A percentile compares a stretch with the other conserved stretches of the same genome.
These are phyloP conservation scores for Hura crepitans DNA, from an alignment of 441 rosid species.

Conservation along the genomic window DNA sequence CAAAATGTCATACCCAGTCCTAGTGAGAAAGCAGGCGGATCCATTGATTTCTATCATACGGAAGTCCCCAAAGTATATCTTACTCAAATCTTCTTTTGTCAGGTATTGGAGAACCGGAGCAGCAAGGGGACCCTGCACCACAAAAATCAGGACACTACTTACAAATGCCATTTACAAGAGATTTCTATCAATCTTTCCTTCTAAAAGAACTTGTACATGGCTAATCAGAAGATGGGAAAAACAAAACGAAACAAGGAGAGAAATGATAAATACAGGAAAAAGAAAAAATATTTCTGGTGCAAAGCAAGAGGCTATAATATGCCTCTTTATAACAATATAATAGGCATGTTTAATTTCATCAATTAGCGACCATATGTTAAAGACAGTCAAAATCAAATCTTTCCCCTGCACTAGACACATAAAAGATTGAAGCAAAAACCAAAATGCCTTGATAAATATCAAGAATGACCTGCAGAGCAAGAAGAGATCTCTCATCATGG, in stretches of 20 bases:
- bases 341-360: neutral
- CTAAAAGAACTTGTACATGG: neutral
- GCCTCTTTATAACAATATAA: neutral
- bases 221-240: neutral
- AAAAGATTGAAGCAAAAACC: neutral
- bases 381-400: neutral
- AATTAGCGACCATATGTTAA: neutral
- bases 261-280: neutral
- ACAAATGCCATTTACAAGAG: conserved; percentile 3
- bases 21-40: conserved; percentile 68
- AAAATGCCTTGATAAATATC: neutral
- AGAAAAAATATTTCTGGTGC: neutral
- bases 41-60: conserved; percentile 76
- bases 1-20: conserved; percentile 64
- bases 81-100: conserved; percentile 82
- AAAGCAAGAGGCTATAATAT: neutral
- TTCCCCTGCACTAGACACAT: neutral
- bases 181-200: neutral
- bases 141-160: conserved; percentile 11
- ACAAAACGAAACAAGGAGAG: neutral
- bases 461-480: conserved; percentile 76
- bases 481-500: conserved; percentile 96
- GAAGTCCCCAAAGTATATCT: conserved; percentile 86
- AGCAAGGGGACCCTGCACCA: conserved; percentile 83
- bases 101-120: conserved; percentile 81